These are phyloP conservation scores for Dipteronia dyeriana DNA, from an alignment of 345 rosid genomes.

Conservation along the genomic window DNA sequence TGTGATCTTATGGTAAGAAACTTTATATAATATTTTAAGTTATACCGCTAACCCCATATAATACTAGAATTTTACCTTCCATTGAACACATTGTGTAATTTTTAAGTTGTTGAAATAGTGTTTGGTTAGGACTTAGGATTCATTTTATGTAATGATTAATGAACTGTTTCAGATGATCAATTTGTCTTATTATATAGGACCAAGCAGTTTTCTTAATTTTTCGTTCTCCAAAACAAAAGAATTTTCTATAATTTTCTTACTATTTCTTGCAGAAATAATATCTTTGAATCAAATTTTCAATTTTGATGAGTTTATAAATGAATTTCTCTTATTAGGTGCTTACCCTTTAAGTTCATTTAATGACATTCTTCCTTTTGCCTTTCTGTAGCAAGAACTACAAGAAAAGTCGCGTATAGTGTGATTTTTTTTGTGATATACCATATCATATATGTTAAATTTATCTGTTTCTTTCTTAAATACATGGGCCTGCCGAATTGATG, in stretches of 20 bases:
- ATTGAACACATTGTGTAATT: neutral
- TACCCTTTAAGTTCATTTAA: neutral
- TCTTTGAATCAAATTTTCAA: neutral
- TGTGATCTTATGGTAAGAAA: neutral
- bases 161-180: neutral
- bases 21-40: too few relatives aligned
- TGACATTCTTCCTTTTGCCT: neutral
- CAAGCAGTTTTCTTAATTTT: neutral
- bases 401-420: neutral
- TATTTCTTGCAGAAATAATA: neutral
- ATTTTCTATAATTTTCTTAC: neutral
- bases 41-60: neutral
- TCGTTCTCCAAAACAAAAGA: neutral
- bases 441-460: neutral
- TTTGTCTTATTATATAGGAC: neutral
- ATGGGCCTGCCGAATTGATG: slow-evolving; percentile 17
- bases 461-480: slow-evolving; percentile 1
- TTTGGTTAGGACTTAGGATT: neutral
- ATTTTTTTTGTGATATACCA: neutral
- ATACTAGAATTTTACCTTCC: neutral
- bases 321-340: neutral
- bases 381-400: neutral
- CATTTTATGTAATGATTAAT: neutral
- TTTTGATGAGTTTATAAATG: neutral
- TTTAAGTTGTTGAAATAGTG: neutral